Percentiles rank a stretch among this genome's conserved stretches.
Conservation (phyloP, 257 asterid genomes). For the Scutellaria baicalensis region DNA sequence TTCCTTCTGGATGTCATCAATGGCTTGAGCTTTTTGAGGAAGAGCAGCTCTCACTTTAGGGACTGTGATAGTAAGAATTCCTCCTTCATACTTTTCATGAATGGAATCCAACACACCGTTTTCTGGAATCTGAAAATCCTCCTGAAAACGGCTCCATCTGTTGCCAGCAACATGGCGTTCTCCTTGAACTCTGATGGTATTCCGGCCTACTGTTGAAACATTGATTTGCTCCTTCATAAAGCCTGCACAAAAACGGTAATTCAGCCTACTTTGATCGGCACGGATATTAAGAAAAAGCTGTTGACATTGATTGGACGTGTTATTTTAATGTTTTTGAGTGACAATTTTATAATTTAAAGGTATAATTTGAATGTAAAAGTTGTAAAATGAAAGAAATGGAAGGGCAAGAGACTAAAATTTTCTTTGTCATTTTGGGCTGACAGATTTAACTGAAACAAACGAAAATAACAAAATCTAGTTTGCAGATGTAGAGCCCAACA, state of each 20-base stretch:
- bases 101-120: constrained; percentile 35
- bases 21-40: constrained; percentile 17
- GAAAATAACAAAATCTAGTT: no score
- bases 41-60: constrained; percentile 25
- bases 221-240: constrained; percentile 49
- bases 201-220: constrained; percentile 59
- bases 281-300: no score
- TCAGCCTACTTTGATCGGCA: no score
- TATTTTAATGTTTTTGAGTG: no score
- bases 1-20: constrained; percentile 5
- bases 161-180: constrained; percentile 55
- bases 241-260: constrained; percentile 24
- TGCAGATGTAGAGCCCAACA: no score
- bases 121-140: constrained; percentile 61
- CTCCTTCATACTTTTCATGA: constrained; percentile 58
- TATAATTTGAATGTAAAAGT: no score
- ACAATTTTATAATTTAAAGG: no score
- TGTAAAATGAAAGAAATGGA: no score
- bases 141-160: constrained; percentile 69
- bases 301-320: no score
- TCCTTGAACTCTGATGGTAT: constrained; percentile 50
- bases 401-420: no score
- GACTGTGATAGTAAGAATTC: constrained; percentile 46
- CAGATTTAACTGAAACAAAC: no score
- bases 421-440: no score